These are phyloP conservation scores for Gracilaria vermiculophylla DNA, from an alignment of 23 red algal species.

Conservation along the genomic window DNA sequence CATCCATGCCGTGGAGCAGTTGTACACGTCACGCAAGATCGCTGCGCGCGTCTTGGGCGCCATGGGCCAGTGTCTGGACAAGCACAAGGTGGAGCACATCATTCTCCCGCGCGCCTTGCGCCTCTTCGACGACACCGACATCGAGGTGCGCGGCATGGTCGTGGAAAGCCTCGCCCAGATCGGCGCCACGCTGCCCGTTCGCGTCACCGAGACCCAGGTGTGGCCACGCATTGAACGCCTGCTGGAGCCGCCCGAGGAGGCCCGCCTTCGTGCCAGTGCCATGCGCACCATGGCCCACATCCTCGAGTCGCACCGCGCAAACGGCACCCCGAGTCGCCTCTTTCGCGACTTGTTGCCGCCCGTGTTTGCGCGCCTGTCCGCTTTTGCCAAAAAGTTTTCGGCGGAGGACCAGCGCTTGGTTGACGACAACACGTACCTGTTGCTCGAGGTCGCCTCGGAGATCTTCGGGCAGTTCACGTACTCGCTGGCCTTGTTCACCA, in stretches of 20 bases:
- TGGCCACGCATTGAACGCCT: slow-evolving; percentile 58
- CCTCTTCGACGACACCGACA: slow-evolving; percentile 63
- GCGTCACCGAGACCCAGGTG: slow-evolving; percentile 45
- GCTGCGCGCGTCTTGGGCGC: slow-evolving; percentile 78
- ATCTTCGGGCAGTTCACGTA: slow-evolving; percentile 80
- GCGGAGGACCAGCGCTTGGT: slow-evolving; percentile 77
- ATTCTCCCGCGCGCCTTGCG: slow-evolving; percentile 61
- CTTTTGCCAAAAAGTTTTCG: slow-evolving; percentile 62
- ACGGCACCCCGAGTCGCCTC: slow-evolving; percentile 46
- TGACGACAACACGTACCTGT: slow-evolving; percentile 81
- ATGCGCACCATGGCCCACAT: slow-evolving; percentile 83
- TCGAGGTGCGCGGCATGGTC: slow-evolving; percentile 73
- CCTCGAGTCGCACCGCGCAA: slow-evolving; percentile 57
- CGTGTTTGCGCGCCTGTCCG: slow-evolving; percentile 64
- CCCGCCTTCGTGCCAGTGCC: slow-evolving; percentile 59
- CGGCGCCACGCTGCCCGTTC: slow-evolving; percentile 61
- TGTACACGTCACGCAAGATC: slow-evolving; percentile 66
- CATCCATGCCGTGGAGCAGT: slow-evolving; percentile 51
- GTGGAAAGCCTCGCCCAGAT: slow-evolving; percentile 72
- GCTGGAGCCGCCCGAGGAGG: slow-evolving; percentile 65
- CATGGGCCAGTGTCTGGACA: slow-evolving; percentile 50
- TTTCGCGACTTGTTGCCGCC: slow-evolving; percentile 70
- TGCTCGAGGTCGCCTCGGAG: slow-evolving; percentile 73
- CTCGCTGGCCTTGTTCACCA: slow-evolving; percentile 41
- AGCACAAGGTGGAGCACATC: slow-evolving; percentile 54